Base-by-base conservation (phyloP, 2,329 filamentous ascomycete genomes). In the Acephala macrosclerotiorum region DNA sequence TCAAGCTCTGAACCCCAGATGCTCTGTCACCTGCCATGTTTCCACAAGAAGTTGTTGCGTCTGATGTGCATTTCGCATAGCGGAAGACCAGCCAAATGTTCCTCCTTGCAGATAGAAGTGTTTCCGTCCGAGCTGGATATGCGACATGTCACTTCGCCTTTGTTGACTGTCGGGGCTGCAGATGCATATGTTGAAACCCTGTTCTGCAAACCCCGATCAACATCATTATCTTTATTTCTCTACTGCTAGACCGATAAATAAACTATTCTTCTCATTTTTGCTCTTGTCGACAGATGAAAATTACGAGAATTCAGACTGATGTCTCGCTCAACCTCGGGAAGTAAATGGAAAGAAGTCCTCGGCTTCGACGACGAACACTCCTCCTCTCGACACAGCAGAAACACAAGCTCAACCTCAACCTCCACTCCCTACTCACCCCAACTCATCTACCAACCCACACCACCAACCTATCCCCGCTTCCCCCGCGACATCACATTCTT, bases 341-440 rank as follows among this genome's bases (percentile, higher is more conserved):
- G 64, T 45, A 74, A 75, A 58, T 75, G 72, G 73, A 75, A 74
- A 67, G 70, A 74, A 49, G 72, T 75, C 33, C 64, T 74, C 3
- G 73, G 73, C n/a, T 74, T 74, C 65, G 72, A 74, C 61, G 72
- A 75, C 55, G 71, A 67, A 29, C 49, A 58, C 38, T 60, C 56
- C 42, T 49, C 63, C 33, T 33, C 47, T 22, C 56, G 38, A 20
- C 60, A 29, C 20, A 63, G 22, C 18, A 60, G 55, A 56, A 22
- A 35, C 16, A 26, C 9, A 38, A 61, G 55, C 6, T 40, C 42
- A 57, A 64, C 18, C 35, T 49, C 22, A 2, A 26, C 42, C 22
- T 29, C 47, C 40, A 58, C 49, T 56, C 42, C 35, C 25, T 7
- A 18, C 22, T 33, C 49, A 53, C 40, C 58, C 25, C 59, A 57